Evolutionary conservation across 2,329 filamentous ascomycete species (phyloP).

Genomic region (Nothopassalora personata): DNA sequence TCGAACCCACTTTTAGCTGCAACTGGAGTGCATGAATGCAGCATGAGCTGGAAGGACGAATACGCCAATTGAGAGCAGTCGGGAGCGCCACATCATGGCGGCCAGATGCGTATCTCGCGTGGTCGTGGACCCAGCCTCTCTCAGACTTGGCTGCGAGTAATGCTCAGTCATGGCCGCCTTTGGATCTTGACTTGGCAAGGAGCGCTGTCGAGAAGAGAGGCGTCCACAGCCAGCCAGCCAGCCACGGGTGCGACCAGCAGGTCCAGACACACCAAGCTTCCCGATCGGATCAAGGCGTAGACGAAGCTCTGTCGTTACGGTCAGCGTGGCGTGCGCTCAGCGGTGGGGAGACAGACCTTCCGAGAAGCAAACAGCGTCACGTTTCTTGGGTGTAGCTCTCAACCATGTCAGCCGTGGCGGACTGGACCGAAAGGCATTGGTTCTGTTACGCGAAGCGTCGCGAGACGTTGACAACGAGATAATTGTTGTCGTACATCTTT

Average conservation of each 20-base stretch:
- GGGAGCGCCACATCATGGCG: not conserved
- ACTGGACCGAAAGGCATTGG: not conserved
- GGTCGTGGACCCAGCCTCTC: not conserved
- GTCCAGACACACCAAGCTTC: not conserved
- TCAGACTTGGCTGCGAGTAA: not conserved
- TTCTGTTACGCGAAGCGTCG: not conserved
- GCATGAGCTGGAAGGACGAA: not conserved
- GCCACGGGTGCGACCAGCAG: not conserved
- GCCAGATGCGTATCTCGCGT: not conserved
- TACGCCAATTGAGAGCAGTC: not conserved
- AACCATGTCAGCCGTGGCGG: not conserved
- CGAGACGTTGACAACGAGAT: not conserved
- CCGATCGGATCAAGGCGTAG: not conserved
- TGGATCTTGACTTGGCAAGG: not conserved
- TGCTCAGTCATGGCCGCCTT: not conserved
- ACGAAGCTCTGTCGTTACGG: not conserved
- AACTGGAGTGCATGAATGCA: not conserved
- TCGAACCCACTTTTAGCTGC: not conserved
- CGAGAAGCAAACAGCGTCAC: not conserved
- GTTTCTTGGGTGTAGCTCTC: not conserved
- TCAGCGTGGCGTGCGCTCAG: not conserved
- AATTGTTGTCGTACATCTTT: not conserved
- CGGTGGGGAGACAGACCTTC: not conserved
- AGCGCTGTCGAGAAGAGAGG: not conserved
- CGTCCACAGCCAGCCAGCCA: not conserved